Conservation (phyloP, 2,329 filamentous ascomycete genomes). For the Helotiales sp. region DNA sequence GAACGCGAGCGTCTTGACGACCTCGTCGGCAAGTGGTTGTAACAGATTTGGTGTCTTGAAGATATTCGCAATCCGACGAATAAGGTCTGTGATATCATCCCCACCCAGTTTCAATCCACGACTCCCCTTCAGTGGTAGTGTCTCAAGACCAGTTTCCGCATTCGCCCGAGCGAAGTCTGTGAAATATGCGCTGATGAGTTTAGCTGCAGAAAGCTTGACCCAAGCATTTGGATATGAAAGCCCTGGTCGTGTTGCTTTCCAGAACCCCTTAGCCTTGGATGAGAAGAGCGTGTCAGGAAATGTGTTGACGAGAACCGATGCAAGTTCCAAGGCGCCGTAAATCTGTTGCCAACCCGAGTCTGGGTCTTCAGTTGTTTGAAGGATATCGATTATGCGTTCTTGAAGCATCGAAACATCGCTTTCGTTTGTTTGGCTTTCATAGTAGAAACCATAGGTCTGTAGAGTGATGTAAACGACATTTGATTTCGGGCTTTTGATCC, state of each 20-base stretch:
- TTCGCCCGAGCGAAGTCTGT: conserved; percentile 72
- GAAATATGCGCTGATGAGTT: conserved; percentile 75
- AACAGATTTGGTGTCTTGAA: conserved; percentile 65
- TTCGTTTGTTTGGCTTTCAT: conserved; percentile 65
- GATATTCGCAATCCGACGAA: conserved; percentile 49
- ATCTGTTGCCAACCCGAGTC: conserved; percentile 69
- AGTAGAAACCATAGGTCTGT: conserved; percentile 80
- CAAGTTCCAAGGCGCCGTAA: conserved; percentile 69
- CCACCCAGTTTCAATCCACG: conserved; percentile 68
- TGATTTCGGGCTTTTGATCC: conserved; percentile 72
- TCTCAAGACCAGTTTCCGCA: conserved; percentile 50
- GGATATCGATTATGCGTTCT: conserved; percentile 51
- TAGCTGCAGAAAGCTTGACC: conserved; percentile 76
- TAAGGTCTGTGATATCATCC: conserved; percentile 62
- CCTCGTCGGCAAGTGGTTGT: conserved; percentile 75
- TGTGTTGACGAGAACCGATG: conserved; percentile 66
- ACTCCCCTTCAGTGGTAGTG: conserved; percentile 65
- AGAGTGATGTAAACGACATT: conserved; percentile 72
- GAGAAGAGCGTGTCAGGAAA: conserved; percentile 66
- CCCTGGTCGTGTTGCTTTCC: conserved; percentile 67
- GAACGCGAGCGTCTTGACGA: conserved; percentile 80
- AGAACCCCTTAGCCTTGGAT: conserved; percentile 61
- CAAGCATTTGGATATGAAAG: conserved; percentile 71
- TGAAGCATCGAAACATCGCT: conserved; percentile 58
- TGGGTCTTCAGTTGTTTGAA: conserved; percentile 52